These are phyloP conservation scores for Picochlorum sp. DNA, from an alignment of 139 green algal species.

Conservation along the genomic window DNA sequence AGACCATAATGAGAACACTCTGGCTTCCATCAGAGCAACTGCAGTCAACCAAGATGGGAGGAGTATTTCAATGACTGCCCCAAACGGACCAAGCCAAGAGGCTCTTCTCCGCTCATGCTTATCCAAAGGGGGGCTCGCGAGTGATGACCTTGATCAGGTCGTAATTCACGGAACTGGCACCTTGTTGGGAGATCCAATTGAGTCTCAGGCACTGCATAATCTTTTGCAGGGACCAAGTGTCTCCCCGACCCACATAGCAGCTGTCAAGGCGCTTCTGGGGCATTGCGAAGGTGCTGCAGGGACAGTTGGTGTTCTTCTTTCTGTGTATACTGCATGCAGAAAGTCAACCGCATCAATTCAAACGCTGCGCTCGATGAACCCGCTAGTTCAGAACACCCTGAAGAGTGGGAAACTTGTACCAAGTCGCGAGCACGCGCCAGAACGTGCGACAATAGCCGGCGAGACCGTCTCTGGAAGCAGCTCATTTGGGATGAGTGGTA, in stretches of 20 bases:
- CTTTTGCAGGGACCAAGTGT: background rate
- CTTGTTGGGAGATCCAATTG: conserved; percentile 36
- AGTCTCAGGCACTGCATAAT: background rate
- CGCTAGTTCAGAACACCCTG: too few relatives aligned
- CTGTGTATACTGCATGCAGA: background rate
- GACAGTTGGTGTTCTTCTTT: conserved; percentile 50
- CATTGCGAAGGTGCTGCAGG: conserved; percentile 42
- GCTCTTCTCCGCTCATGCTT: conserved; percentile 36
- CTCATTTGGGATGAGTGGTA: conserved; percentile 40
- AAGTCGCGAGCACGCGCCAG: background rate
- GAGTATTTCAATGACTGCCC: conserved; percentile 69
- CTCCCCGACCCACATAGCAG: conserved; percentile 7
- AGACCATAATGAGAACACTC: background rate
- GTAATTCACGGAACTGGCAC: conserved; percentile 48
- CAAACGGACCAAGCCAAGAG: conserved; percentile 62
- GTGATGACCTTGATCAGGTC: background rate
- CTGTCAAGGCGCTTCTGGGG: conserved; percentile 32
- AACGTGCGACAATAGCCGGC: background rate
- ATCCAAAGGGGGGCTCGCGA: background rate
- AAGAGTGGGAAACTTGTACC: background rate
- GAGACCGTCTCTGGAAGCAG: conserved; percentile 16
- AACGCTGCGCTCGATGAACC: too few relatives aligned
- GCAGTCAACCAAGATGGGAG: conserved; percentile 85
- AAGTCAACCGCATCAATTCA: background rate
- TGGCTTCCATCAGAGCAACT: background rate